These are phyloP conservation scores for Fraxinus baroniana DNA, from an alignment of 305 asterid genomes.

Conservation along the genomic window DNA sequence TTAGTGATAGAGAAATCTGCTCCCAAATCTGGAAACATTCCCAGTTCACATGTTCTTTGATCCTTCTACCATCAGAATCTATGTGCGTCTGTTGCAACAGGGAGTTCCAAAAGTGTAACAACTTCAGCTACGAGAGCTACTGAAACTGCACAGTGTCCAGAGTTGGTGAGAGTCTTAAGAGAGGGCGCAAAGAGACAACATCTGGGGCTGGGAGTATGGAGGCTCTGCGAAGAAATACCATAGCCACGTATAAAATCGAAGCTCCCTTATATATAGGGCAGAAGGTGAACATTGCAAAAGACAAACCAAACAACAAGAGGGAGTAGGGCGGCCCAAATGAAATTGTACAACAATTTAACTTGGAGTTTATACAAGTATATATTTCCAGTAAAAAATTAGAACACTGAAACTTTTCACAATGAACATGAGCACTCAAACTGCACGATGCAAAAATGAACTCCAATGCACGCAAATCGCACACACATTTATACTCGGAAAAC, in stretches of 20 bases:
- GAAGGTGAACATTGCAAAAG: background rate
- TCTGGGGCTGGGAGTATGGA: constrained; percentile 2
- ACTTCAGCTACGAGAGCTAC: background rate
- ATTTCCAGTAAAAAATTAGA: no score
- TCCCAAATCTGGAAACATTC: constrained; percentile 25
- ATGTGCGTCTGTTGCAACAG: constrained; percentile 14
- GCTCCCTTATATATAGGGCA: constrained; percentile 3
- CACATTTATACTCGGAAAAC: background rate
- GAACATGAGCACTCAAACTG: background rate
- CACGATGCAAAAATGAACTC: background rate
- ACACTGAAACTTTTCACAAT: background rate
- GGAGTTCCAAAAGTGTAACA: constrained; percentile 7
- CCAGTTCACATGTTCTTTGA: background rate
- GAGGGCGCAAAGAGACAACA: constrained; percentile 13
- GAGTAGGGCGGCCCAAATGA: no score
- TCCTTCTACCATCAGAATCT: constrained; percentile 19
- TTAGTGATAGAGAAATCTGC: constrained; percentile 22
- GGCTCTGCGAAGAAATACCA: background rate
- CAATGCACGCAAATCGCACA: background rate
- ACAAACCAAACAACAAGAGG: background rate
- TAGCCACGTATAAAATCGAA: background rate
- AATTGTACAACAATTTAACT: no score
- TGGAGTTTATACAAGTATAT: background rate
- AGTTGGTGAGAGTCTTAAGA: constrained; percentile 19
- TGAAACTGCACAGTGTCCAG: constrained; percentile 13